Conservation (phyloP, 1,284 basidiomycete species). For the Melampsora larici-populina region DNA sequence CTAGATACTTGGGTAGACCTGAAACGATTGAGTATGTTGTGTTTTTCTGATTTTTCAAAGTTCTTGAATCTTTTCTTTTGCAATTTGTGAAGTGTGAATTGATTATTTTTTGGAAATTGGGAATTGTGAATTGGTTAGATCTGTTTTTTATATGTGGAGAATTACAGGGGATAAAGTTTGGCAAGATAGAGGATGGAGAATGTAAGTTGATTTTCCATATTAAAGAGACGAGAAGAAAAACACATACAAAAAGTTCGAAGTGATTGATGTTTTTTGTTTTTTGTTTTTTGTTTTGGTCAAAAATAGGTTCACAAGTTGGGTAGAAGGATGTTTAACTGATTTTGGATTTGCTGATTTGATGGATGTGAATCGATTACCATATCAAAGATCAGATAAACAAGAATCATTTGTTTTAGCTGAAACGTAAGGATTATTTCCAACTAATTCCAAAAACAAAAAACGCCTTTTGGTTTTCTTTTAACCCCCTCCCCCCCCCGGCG, state of each 20-base stretch:
- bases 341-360: constrained; percentile 54
- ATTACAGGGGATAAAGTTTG: constrained; percentile 60
- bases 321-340: constrained; percentile 53
- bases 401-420: constrained; percentile 61
- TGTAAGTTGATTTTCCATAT: too few relatives aligned
- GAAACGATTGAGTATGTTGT: constrained; percentile 50
- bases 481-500: too few relatives aligned
- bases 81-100: too few relatives aligned
- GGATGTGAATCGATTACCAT: constrained; percentile 55
- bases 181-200: constrained; percentile 60
- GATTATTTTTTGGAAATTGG: background rate
- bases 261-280: background rate
- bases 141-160: constrained; percentile 59
- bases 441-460: too few relatives aligned
- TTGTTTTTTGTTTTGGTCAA: background rate
- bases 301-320: constrained; percentile 57
- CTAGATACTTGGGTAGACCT: background rate
- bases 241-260: too few relatives aligned
- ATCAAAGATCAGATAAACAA: constrained; percentile 54
- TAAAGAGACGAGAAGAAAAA: too few relatives aligned
- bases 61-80: background rate
- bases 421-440: too few relatives aligned
- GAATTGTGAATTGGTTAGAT: background rate
- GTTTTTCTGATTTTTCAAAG: background rate
- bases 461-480: too few relatives aligned